A percentile compares a stretch with the other conserved stretches of the same genome.
Conservation (phyloP, 257 asterid species). For the Lavandula angustifolia region DNA sequence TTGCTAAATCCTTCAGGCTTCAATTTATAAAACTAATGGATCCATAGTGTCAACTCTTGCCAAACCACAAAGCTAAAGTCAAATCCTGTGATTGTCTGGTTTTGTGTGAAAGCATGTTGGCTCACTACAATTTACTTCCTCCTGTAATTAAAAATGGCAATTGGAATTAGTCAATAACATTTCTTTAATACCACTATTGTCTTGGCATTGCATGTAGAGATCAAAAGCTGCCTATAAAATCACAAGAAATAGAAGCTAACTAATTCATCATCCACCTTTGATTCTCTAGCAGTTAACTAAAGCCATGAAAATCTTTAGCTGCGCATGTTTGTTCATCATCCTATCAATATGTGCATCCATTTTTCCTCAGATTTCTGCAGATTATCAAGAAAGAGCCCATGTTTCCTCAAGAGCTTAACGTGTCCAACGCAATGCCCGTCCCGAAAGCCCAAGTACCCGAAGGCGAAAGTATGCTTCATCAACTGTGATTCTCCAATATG, state of each 20-base stretch:
- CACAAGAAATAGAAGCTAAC: neutral
- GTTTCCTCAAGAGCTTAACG: constrained; percentile 33
- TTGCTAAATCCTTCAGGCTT: neutral
- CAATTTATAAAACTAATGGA: neutral
- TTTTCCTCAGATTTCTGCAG: constrained; percentile 15
- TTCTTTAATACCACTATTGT: neutral
- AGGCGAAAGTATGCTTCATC: constrained; percentile 57
- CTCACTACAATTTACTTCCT: neutral
- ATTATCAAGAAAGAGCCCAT: constrained; percentile 30
- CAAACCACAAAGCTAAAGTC: constrained; percentile 21
- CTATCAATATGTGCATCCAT: constrained; percentile 5
- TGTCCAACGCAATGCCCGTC: constrained; percentile 61
- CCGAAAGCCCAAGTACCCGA: constrained; percentile 28
- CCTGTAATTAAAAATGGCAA: no score
- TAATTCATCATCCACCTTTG: neutral
- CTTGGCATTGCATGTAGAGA: constrained; percentile 18
- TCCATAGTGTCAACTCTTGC: constrained; percentile 18
- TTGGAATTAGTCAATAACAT: neutral
- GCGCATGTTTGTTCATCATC: constrained; percentile 20
- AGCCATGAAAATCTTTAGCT: constrained; percentile 27
- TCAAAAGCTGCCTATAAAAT: neutral
- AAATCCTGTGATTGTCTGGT: neutral
- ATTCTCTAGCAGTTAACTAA: neutral
- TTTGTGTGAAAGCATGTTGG: constrained; percentile 27
- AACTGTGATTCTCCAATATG: constrained; percentile 59